Conservation (phyloP, 2,329 filamentous ascomycete genomes). For the Coniochaeta sp. region DNA sequence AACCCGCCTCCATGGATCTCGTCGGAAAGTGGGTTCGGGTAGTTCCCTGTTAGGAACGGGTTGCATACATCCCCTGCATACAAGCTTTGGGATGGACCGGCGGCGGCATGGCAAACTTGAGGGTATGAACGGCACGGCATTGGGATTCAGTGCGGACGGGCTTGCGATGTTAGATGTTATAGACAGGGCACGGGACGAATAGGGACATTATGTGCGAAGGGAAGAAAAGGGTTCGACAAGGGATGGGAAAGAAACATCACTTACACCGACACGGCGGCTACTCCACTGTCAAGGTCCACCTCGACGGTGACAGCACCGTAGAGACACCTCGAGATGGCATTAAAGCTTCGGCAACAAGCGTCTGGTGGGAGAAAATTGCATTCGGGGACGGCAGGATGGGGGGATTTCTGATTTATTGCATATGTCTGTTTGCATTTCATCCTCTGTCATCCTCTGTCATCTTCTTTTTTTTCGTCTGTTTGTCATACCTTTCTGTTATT, state of each 20-base stretch:
- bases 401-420: neutral
- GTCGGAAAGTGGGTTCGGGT: neutral
- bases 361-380: neutral
- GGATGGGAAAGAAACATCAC: neutral
- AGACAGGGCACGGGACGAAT: neutral
- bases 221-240: neutral
- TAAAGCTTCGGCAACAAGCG: neutral
- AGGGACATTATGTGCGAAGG: neutral
- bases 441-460: neutral
- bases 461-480: constrained; percentile 1
- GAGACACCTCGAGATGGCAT: neutral
- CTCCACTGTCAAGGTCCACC: neutral
- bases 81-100: neutral
- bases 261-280: neutral
- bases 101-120: neutral
- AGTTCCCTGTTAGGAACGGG: neutral
- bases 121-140: neutral
- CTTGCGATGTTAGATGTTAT: neutral
- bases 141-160: neutral
- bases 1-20: neutral
- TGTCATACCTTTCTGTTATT: neutral
- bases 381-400: neutral
- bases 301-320: neutral
- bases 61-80: neutral
- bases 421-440: neutral